Base-by-base conservation (phyloP, 2,329 filamentous ascomycete genomes). In the Colletotrichum lupini region DNA sequence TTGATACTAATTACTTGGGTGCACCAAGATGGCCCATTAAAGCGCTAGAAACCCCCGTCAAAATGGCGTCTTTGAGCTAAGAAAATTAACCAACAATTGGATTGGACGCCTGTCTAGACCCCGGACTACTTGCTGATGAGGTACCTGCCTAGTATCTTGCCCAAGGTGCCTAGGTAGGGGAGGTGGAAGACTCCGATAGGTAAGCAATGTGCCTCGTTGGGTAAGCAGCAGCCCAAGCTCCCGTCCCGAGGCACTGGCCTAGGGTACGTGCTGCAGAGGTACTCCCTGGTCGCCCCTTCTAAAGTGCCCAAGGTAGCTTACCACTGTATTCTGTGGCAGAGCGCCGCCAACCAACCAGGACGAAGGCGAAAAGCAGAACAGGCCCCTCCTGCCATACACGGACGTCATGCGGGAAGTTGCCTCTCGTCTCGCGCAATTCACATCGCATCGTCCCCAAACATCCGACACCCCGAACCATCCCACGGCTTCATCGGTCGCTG, bases 351-450 rank as follows among this genome's bases (percentile, higher is more conserved):
- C 71, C 71, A 73, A 73, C 71, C 67, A 71, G 67, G 53, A 56
- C 53, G 49, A 35, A 70, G 67, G 53, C 57, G 63, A 26, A 70
- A 49, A 62, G 53, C 60, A 55, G 46, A 73, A 32, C 52, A 57
- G 62, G 67, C 67, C 71, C 71, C 71, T 73, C 71, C 60, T 63
- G 60, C 67, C 60, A 70, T 73, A 65, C 70, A 70, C 67, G 67
- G 71, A 73, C 71, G 67, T 73, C 67, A 73, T 73, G 71, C 67
- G 56, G 71, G 35, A 73, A 61, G 67, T 73, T 73, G 71, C 60
- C 71, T 73, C 56, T 65, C 71, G 61, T 65, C 67, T 70, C 56
- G 71, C 67, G 71, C 71, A 73, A 71, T 56, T 57, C 58, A 37
- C 61, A n/a, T 71, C 57, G 24, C 61, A n/a, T 71, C 57, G n/a